Evolutionary conservation across 2,329 filamentous ascomycete species (phyloP).

Genomic region (Xylariaceae sp.): DNA sequence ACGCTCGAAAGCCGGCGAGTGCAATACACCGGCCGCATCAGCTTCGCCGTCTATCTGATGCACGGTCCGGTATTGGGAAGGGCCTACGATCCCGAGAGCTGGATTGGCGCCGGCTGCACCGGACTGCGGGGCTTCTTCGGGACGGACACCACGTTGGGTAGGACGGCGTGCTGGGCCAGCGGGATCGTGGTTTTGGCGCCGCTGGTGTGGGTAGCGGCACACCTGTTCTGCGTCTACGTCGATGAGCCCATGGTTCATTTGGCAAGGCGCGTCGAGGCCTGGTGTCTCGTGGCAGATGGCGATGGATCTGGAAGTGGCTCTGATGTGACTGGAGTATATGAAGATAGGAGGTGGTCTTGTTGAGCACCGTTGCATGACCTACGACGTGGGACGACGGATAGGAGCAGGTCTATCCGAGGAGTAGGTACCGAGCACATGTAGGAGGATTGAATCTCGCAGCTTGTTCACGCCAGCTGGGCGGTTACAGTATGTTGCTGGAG

Average conservation of each 20-base stretch:
- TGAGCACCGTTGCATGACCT: too few relatives aligned
- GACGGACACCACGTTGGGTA: background rate
- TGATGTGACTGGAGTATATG: conserved; percentile 1
- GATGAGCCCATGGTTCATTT: conserved; percentile 1
- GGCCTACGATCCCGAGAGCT: background rate
- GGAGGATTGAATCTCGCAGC: too few relatives aligned
- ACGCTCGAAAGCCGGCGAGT: conserved; percentile 44
- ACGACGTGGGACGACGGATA: too few relatives aligned
- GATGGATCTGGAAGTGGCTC: conserved; percentile 1
- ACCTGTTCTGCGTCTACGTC: conserved; percentile 1
- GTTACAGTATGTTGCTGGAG: too few relatives aligned
- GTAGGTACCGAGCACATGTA: too few relatives aligned
- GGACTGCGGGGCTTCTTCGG: conserved; percentile 1
- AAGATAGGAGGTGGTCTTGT: background rate
- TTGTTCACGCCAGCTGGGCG: too few relatives aligned
- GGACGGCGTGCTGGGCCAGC: conserved; percentile 2
- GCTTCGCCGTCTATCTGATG: conserved; percentile 52
- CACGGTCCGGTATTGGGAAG: conserved; percentile 34
- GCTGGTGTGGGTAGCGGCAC: background rate
- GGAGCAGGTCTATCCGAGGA: too few relatives aligned
- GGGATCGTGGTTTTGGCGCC: background rate
- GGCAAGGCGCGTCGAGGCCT: background rate
- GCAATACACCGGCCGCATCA: conserved; percentile 51
- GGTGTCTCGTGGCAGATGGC: conserved; percentile 1
- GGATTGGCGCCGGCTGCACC: background rate